Base-by-base conservation (phyloP, 148 eudicot genomes). In the Rhododendron henanense region DNA sequence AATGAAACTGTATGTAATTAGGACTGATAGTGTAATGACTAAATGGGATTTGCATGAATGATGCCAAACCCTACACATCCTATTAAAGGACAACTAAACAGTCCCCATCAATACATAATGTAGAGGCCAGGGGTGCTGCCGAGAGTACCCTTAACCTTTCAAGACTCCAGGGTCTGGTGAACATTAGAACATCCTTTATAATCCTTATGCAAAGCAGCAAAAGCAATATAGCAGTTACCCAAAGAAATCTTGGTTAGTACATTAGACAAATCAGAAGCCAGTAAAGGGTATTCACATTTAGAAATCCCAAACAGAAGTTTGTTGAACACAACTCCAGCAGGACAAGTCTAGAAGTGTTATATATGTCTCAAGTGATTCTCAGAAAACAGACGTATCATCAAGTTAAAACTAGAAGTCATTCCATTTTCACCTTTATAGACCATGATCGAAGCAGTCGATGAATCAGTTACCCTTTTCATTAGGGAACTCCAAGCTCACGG, bases 401-500 rank as follows among this genome's bases (percentile, higher is more conserved):
- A 75, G 79, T 37, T 39, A 45, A 75, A 15, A 35, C 3, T 33
- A 16, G n/a, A 76, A 75, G 48, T 76, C 79, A 18, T 33, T 19
- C 41, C 35, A 18, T 76, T 21, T 39, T 35, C 35, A 76, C 28
- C n/a, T 76, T 39, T 35, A 6, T 35, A 74, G 19, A 35, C 16
- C 19, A 33, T 7, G 14, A 39, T 9, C 1, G 18, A 37, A 18
- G 48, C 25, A 37, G 79, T n/a, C 2, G 45, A 76, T 39, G 47
- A 76, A 76, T 76, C 33, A 76, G 50, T 76, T 39, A 39, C 3
- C 45, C 88, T 78, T 78, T 81, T 88, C 84, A 48, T 85, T 79
- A 37, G 90, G 88, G 57, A 90, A 93, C 44, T 90, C 92, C 87
- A 91, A 83, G 90, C 89, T 85, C 50, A 91, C 89, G 51, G 82